These are phyloP conservation scores for Phylloporus sp. DNA, from an alignment of 768 basidiomycete genomes.

Conservation along the genomic window DNA sequence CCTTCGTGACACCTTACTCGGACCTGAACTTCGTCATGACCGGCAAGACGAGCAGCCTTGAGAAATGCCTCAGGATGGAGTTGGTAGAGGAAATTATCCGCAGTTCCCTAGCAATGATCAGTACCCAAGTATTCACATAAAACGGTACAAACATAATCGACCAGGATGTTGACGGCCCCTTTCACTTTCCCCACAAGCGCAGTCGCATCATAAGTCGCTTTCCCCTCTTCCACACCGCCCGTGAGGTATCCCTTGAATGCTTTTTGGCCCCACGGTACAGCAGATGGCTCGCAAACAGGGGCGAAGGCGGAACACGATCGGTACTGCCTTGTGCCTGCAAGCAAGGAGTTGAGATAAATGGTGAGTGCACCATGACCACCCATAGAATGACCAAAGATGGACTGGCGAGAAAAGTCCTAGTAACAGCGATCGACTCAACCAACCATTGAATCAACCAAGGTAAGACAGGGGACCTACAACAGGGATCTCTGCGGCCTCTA, in stretches of 20 bases:
- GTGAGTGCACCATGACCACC: conserved; percentile 94
- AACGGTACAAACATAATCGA: conserved; percentile 71
- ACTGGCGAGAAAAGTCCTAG: conserved; percentile 79
- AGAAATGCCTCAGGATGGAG: conserved; percentile 88
- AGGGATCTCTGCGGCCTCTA: conserved; percentile 70
- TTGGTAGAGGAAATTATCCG: conserved; percentile 82
- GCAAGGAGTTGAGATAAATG: conserved; percentile 72
- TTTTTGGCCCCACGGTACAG: conserved; percentile 88
- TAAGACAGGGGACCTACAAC: conserved; percentile 50
- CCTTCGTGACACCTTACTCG: conserved; percentile 75
- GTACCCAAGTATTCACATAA: not conserved
- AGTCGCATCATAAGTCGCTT: conserved; percentile 75
- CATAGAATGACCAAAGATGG: conserved; percentile 97
- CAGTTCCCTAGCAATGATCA: conserved; percentile 54
- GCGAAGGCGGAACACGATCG: conserved; percentile 88
- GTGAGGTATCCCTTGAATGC: conserved; percentile 84
- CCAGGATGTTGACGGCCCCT: conserved; percentile 69
- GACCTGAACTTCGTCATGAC: conserved; percentile 72
- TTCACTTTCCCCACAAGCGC: conserved; percentile 64
- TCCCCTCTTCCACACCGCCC: conserved; percentile 74
- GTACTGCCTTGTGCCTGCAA: conserved; percentile 56
- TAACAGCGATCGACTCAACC: not conserved
- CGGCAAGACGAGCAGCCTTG: conserved; percentile 68
- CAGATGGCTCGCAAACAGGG: conserved; percentile 80
- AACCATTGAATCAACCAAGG: not conserved